A percentile compares a stretch with the other conserved stretches of the same genome.
Evolutionary conservation across 2,329 filamentous ascomycete genomes (phyloP).

Genomic region (Fusarium nodosum): DNA sequence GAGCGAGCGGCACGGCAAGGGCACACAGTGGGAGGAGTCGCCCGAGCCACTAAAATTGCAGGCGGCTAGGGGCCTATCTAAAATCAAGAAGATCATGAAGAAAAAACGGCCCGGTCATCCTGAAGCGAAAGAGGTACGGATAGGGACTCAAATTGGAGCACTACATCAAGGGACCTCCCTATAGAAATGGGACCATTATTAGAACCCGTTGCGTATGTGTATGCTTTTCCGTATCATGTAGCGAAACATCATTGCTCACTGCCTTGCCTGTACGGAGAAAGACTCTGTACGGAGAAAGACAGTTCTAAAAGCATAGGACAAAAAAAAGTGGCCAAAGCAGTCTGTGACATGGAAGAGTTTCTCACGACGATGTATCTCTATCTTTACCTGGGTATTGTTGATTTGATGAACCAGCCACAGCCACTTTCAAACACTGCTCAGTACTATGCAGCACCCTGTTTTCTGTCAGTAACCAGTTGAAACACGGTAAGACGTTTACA

Average conservation of each 20-base stretch:
- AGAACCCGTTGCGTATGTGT: neutral
- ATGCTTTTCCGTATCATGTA: neutral
- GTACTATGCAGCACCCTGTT: constrained; percentile 1
- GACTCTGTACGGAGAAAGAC: neutral
- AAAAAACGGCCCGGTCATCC: constrained; percentile 5
- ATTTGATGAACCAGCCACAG: neutral
- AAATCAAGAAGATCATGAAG: constrained; percentile 5
- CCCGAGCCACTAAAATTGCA: constrained; percentile 32
- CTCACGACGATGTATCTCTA: neutral
- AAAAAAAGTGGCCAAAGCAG: neutral
- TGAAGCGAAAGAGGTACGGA: neutral
- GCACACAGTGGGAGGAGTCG: constrained; percentile 35
- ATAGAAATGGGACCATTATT: neutral
- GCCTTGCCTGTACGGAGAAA: neutral
- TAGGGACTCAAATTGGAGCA: neutral
- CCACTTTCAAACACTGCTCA: neutral
- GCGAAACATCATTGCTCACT: neutral
- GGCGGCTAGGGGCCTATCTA: constrained; percentile 1
- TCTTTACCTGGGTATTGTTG: neutral
- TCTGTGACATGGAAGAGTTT: neutral
- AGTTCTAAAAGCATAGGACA: neutral
- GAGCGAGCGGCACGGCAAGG: constrained; percentile 23
- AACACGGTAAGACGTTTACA: neutral
- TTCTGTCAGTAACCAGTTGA: neutral
- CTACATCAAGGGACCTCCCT: neutral